These are phyloP conservation scores for Lycium ferocissimum DNA, from an alignment of 257 asterid genomes.

Conservation along the genomic window DNA sequence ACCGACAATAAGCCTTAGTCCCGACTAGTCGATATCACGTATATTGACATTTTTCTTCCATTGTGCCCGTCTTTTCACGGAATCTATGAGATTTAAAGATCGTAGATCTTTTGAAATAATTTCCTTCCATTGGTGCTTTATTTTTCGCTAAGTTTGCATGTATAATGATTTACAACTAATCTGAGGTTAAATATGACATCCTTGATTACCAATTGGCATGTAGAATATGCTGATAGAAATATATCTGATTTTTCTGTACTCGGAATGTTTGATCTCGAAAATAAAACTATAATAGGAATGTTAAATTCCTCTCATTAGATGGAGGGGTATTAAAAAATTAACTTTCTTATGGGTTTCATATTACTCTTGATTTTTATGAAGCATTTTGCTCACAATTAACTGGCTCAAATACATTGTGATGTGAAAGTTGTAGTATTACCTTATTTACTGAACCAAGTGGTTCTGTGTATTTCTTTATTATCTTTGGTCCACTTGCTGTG, in stretches of 20 bases:
- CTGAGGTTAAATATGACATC: not conserved
- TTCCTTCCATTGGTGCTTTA: not conserved
- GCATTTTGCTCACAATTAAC: conserved; percentile 13
- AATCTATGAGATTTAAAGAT: conserved; percentile 2
- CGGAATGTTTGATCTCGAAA: too few relatives aligned
- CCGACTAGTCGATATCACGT: not conserved
- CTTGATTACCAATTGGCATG: not conserved
- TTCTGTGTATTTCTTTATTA: not conserved
- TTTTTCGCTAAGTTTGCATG: not conserved
- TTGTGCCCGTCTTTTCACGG: not conserved
- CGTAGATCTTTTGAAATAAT: not conserved
- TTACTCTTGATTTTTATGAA: not conserved
- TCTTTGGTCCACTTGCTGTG: not conserved
- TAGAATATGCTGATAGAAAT: too few relatives aligned
- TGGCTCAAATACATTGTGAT: not conserved
- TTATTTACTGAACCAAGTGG: not conserved
- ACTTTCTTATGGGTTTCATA: not conserved
- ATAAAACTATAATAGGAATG: not conserved
- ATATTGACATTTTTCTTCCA: conserved; percentile 7
- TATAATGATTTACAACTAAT: not conserved
- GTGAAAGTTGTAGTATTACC: not conserved
- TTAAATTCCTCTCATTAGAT: not conserved
- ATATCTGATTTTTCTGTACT: too few relatives aligned
- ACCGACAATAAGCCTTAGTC: not conserved
- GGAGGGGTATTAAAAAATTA: conserved; percentile 12